A percentile compares a stretch with the other conserved stretches of the same genome.
These are phyloP conservation scores for Pluteus cervinus DNA, from an alignment of 768 basidiomycete genomes.

Conservation along the genomic window DNA sequence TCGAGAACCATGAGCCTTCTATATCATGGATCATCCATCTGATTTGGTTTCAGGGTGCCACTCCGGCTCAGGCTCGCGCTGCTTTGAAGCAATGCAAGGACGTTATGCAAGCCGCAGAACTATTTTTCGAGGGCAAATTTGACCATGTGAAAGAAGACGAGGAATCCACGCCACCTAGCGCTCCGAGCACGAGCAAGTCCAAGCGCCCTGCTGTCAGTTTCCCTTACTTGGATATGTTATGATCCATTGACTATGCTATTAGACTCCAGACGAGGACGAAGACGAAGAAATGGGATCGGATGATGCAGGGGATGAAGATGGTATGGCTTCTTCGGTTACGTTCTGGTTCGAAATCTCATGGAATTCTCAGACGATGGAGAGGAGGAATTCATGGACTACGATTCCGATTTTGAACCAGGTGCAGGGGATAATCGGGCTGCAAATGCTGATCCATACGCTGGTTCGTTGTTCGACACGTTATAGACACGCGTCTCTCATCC, in stretches of 20 bases:
- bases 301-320: constrained; percentile 49
- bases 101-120: constrained; percentile 89
- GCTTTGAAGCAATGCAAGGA: constrained; percentile 80
- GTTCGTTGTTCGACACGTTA: constrained; percentile 28
- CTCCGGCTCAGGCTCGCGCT: constrained; percentile 71
- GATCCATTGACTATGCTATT: constrained; percentile 4
- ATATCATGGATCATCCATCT: constrained; percentile 1
- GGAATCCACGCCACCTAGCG: constrained; percentile 30
- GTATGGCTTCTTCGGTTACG: constrained; percentile 24
- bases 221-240: neutral
- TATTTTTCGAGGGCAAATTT: constrained; percentile 79
- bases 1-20: neutral
- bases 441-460: constrained; percentile 86
- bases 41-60: constrained; percentile 61
- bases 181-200: constrained; percentile 10
- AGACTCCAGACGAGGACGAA: constrained; percentile 63
- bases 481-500: constrained; percentile 7
- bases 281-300: constrained; percentile 32
- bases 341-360: neutral
- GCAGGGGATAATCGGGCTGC: constrained; percentile 31
- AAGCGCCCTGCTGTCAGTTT: constrained; percentile 23
- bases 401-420: constrained; percentile 65
- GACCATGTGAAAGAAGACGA: constrained; percentile 63
- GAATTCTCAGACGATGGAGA: constrained; percentile 9
- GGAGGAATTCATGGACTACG: constrained; percentile 72